These are phyloP conservation scores for Spinellus fusiger DNA, from an alignment of 192 early-diverging fungal genomes.

Conservation along the genomic window DNA sequence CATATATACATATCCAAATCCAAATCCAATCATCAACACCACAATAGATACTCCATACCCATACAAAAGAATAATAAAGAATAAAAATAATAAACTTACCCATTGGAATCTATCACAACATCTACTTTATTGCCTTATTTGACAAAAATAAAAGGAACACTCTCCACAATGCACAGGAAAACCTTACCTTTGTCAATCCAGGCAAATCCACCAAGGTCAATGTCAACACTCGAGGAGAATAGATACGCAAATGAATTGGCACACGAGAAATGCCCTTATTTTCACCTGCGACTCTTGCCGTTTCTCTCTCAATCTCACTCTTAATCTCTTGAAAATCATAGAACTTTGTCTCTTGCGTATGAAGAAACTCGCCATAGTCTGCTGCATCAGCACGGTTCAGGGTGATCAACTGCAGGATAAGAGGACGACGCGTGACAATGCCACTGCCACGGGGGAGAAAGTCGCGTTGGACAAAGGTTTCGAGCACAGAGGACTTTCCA, in stretches of 20 bases:
- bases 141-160: background rate
- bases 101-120: constrained; percentile 29
- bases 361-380: constrained; percentile 66
- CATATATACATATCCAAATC: background rate
- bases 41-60: background rate
- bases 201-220: constrained; percentile 81
- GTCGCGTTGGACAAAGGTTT: constrained; percentile 97
- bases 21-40: constrained; percentile 1
- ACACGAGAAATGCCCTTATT: constrained; percentile 76
- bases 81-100: too few species aligned
- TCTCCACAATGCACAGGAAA: background rate
- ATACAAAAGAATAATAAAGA: too few species aligned
- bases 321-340: constrained; percentile 73
- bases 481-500: constrained; percentile 97
- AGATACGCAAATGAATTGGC: constrained; percentile 75
- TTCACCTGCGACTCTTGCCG: constrained; percentile 66
- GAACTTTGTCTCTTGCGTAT: constrained; percentile 69
- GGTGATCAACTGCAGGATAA: constrained; percentile 74
- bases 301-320: constrained; percentile 76
- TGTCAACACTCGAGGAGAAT: constrained; percentile 69
- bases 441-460: constrained; percentile 92
- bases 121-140: background rate
- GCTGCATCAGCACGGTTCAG: constrained; percentile 6
- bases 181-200: constrained; percentile 69
- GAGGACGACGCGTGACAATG: constrained; percentile 76